Base-by-base conservation (phyloP, 225 moss, liverwort and hornwort species). In the Pseudisothecium myosuroides region DNA sequence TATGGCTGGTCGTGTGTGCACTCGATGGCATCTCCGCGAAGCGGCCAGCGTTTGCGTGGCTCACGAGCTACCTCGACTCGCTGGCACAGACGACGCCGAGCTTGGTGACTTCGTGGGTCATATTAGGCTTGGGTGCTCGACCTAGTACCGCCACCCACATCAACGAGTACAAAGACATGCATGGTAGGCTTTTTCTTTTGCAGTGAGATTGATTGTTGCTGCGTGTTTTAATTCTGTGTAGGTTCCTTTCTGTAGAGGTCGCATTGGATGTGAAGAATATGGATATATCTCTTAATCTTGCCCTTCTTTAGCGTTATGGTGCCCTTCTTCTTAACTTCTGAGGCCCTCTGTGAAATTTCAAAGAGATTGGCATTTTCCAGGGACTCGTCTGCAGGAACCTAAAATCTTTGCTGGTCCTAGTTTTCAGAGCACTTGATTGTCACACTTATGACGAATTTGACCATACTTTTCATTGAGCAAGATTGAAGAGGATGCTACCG, bases 161-260 rank as follows among this genome's bases (percentile, higher is more conserved):
- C 66, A 92, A 92, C 74, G 94, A 94, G 86, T 93, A 91, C 88
- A 92, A 87, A 68, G 88, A 94, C 59, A 94, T 90, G 94, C 85
- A 93, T 26, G 93, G 94, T 94, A 26, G 26, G 82, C 26, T 37
- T 17, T 17, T 75, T 36, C 75, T 71, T 52, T 58, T 56, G 13
- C 62, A 8, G 68, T 28, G 71, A 63, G 67, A 41, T 54, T 12
- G 21, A 14, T 55, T 84, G 28, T 69, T 84, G 69, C 36, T 26
- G 81, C 45, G 20, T 15, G 20, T 6, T 50, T 83, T 49, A 7
- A 37, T 50, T 83, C 15, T 45, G 32, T 22, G 36, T 31, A 45
- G 61, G 43, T 43, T 61, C 61, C 22, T 31, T 61, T 81, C 45
- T 61, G 45, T 61, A 61, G 65, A 82, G 82, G 82, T 32, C 14